Conservation (phyloP, 352 stramenopile species). For the Blastocystis sp. region DNA sequence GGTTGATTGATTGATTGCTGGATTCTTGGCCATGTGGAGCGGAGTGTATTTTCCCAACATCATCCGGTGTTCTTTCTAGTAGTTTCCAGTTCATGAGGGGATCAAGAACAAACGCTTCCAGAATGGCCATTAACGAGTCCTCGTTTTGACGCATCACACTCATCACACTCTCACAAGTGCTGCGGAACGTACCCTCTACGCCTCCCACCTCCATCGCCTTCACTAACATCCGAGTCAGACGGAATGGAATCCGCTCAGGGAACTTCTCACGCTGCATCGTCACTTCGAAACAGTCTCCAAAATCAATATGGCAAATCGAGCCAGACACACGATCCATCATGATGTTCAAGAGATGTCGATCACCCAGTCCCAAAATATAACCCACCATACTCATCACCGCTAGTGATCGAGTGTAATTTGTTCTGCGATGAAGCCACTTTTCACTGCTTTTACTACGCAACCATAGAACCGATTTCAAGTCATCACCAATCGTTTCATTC, state of each 20-base stretch:
- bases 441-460: constrained; percentile 94
- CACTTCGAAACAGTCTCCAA: constrained; percentile 95
- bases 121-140: constrained; percentile 95
- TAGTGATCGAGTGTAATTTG: constrained; percentile 90
- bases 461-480: constrained; percentile 98
- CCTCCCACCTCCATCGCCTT: constrained; percentile 98
- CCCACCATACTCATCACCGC: constrained; percentile 99
- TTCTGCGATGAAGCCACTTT: constrained; percentile 92
- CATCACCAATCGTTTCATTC: constrained; percentile 74
- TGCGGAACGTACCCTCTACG: constrained; percentile 96
- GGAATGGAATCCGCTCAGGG: constrained; percentile 97
- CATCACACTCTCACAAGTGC: constrained; percentile 94
- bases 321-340: constrained; percentile 83
- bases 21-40: background rate
- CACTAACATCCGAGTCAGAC: constrained; percentile 94
- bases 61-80: constrained; percentile 22
- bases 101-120: constrained; percentile 99
- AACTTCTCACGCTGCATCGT: constrained; percentile 97
- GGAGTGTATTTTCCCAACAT: background rate
- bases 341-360: constrained; percentile 97
- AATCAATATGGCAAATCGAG: constrained; percentile 92
- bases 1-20: background rate
- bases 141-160: constrained; percentile 88
- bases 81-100: constrained; percentile 76
- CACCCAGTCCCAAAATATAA: constrained; percentile 96